phyloP scores from a whole-genome alignment of 208 protist genomes.

The Trypanosoma conorhini region DNA sequence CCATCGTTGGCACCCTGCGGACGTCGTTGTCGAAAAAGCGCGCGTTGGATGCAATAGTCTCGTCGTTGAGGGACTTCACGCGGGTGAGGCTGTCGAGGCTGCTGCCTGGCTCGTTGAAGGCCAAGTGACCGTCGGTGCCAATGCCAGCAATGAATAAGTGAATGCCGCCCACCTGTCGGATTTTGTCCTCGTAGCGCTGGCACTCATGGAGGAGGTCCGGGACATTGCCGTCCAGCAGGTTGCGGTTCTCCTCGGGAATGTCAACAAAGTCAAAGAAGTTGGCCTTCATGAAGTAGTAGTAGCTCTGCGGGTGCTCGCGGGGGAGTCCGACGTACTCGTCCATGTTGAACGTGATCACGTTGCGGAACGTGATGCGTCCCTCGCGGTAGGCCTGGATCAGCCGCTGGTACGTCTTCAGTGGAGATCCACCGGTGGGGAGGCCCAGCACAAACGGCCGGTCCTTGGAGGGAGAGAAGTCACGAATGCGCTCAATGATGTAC shows the following conservation, averaged over 20 bases:
- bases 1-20: constrained; percentile 91
- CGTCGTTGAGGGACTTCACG: constrained; percentile 93
- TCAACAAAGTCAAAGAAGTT: constrained; percentile 96
- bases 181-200: constrained; percentile 93
- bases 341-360: constrained; percentile 97
- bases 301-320: constrained; percentile 91
- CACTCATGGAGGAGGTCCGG: constrained; percentile 90
- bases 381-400: constrained; percentile 86
- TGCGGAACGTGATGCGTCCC: constrained; percentile 88
- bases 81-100: constrained; percentile 84
- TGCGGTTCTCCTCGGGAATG: constrained; percentile 85
- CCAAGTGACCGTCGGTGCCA: constrained; percentile 94
- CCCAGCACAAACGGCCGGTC: constrained; percentile 92
- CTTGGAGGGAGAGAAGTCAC: constrained; percentile 71
- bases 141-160: constrained; percentile 96
- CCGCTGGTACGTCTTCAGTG: constrained; percentile 88
- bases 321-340: constrained; percentile 95
- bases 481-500: constrained; percentile 91
- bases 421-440: constrained; percentile 91
- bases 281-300: constrained; percentile 96
- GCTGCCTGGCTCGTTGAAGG: constrained; percentile 97
- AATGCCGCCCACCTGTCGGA: constrained; percentile 87
- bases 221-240: constrained; percentile 95
- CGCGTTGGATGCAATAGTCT: constrained; percentile 94
- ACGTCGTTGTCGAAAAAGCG: constrained; percentile 94